phyloP scores from a whole-genome alignment of 129 eudicot genomes.

The Tagetes patula region DNA sequence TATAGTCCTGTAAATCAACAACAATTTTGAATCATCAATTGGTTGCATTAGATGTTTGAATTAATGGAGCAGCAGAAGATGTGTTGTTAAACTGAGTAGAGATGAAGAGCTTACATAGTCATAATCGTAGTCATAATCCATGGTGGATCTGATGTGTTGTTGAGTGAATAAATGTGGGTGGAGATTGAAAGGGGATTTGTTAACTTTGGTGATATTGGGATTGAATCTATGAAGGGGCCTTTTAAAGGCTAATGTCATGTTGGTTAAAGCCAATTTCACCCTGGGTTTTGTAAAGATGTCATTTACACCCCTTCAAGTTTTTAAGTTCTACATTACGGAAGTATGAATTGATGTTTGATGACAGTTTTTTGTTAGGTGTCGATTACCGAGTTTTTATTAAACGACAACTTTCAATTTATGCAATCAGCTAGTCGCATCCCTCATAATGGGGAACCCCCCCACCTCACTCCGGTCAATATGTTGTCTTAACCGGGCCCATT shows the following conservation, averaged over 20 bases:
- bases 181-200: constrained; percentile 26
- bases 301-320: background rate
- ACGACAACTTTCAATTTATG: too few species aligned
- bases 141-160: background rate
- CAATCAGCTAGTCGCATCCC: too few species aligned
- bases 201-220: constrained; percentile 17
- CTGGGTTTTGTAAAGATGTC: background rate
- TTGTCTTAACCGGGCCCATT: too few species aligned
- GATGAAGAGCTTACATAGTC: constrained; percentile 27
- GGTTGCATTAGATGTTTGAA: background rate
- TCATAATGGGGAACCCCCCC: too few species aligned
- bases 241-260: constrained; percentile 22
- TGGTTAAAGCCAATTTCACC: background rate
- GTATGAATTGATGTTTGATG: too few species aligned
- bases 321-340: background rate
- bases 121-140: constrained; percentile 23
- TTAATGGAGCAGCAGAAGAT: background rate
- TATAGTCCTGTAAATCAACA: constrained; percentile 49
- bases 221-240: background rate
- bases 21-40: background rate
- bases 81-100: background rate
- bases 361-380: too few species aligned
- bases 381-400: too few species aligned
- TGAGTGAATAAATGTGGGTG: constrained; percentile 32
- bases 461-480: too few species aligned